Base-by-base conservation (phyloP, 805 yeast species). In the Gaillardinia entomophila region DNA sequence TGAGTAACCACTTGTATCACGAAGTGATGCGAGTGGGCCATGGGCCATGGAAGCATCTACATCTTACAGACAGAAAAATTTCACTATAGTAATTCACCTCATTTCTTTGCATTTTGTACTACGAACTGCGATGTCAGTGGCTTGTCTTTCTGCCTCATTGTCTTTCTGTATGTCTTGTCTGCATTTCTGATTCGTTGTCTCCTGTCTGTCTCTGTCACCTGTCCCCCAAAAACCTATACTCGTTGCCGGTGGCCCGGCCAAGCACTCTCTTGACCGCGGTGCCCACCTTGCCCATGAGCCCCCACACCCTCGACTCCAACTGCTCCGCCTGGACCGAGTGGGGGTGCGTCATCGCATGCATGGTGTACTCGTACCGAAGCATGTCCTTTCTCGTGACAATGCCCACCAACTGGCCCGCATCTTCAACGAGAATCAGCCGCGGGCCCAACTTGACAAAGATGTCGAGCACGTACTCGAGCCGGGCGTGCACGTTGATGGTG, bases 321-420 rank as follows among this genome's bases (percentile, higher is more conserved):
- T n/a, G n/a, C 11, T 42, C 48, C 15, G 44, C 51, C 11, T 45
- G 45, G 20, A 31, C 37, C 1, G 30, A 30, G 13, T 51, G 49
- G 2, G 33, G 30, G 11, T 37, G 33, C 16, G 50, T 38, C n/a
- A 43, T 26, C 23, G 51, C 49, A 33, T 60, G 62, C n/a, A 41
- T 37, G 8, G 65, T 58, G 36, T 58, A 50, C 42, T 79, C 82
- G 46, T 73, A 86, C 39, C 79, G 67, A 32, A 89, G 56, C 12
- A 90, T 65, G 49, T 89, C 97, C 48, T 92, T 92, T 36, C 89
- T 70, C 0, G 96, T 86, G 1, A 94, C 60, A n/a, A 86, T 49
- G 0, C 98, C 98, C 12, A 68, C 68, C 12, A 86, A 49, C 2
- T 51, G 40, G 2, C 89, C 92, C 19, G 69, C 57, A 7, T 75